Evolutionary conservation across 2,329 filamentous ascomycete species (phyloP).

Genomic region (Talaromyces sp.): DNA sequence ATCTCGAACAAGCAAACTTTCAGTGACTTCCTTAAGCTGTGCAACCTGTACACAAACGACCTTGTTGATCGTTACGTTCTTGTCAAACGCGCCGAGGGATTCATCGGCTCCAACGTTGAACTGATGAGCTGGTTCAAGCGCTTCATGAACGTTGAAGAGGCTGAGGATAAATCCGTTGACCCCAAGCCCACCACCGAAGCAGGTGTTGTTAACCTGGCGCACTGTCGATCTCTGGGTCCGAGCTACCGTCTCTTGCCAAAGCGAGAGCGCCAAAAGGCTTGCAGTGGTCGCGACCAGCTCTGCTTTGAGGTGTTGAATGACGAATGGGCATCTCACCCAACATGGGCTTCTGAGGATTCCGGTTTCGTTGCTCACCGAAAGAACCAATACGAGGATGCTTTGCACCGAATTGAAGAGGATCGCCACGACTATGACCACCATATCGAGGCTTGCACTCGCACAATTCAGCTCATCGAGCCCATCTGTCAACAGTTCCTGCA

Average conservation of each 20-base stretch:
- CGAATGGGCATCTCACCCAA: slow-evolving; percentile 97
- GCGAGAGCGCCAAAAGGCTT: slow-evolving; percentile 85
- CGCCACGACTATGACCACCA: slow-evolving; percentile 98
- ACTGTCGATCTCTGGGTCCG: slow-evolving; percentile 92
- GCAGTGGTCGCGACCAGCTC: slow-evolving; percentile 91
- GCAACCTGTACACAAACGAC: slow-evolving; percentile 92
- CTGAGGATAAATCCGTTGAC: slow-evolving; percentile 75
- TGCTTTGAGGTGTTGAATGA: slow-evolving; percentile 94
- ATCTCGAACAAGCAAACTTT: slow-evolving; percentile 90
- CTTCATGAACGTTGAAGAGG: slow-evolving; percentile 74
- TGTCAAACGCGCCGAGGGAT: slow-evolving; percentile 78
- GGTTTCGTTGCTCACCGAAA: slow-evolving; percentile 97
- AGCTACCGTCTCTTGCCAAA: slow-evolving; percentile 93
- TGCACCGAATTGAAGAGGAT: slow-evolving; percentile 96
- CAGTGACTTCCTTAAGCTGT: slow-evolving; percentile 95
- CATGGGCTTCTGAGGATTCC: slow-evolving; percentile 97
- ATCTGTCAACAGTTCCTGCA: slow-evolving; percentile 87
- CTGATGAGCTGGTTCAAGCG: slow-evolving; percentile 85
- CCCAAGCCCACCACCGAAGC: slow-evolving; percentile 72
- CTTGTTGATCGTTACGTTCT: slow-evolving; percentile 85
- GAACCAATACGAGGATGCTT: slow-evolving; percentile 89
- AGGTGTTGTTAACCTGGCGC: slow-evolving; percentile 87
- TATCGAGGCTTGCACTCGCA: slow-evolving; percentile 92
- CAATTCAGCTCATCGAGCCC: slow-evolving; percentile 92
- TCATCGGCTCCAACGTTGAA: slow-evolving; percentile 85